Evolutionary conservation across 208 protist species (phyloP).

Genomic region (Balamuthia mandrillaris): DNA sequence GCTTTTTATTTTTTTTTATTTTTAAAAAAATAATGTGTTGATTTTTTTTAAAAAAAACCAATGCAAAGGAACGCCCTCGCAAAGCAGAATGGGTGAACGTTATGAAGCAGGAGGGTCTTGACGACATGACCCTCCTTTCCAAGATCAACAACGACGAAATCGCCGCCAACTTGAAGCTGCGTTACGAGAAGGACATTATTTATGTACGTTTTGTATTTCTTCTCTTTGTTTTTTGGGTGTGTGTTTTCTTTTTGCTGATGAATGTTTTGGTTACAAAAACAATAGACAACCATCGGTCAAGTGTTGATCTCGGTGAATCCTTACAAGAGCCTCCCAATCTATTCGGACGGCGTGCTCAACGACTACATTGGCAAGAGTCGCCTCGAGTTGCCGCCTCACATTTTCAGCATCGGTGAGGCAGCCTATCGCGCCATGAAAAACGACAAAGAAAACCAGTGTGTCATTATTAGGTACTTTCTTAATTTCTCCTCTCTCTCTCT

Average conservation of each 20-base stretch:
- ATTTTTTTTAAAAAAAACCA: neutral
- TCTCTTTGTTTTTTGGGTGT: neutral
- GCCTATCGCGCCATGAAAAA: slow-evolving; percentile 86
- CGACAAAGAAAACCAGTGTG: slow-evolving; percentile 80
- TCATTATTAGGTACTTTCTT: slow-evolving; percentile 81
- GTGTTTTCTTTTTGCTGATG: neutral
- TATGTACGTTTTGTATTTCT: slow-evolving; percentile 50
- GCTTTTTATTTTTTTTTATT: too few species aligned
- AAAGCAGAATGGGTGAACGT: slow-evolving; percentile 47
- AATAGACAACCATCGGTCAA: slow-evolving; percentile 83
- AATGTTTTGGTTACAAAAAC: neutral
- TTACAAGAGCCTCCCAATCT: slow-evolving; percentile 78
- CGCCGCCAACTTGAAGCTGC: slow-evolving; percentile 30
- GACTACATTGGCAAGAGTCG: slow-evolving; percentile 65
- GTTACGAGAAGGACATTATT: slow-evolving; percentile 62
- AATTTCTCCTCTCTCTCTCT: neutral
- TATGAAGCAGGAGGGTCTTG: slow-evolving; percentile 49
- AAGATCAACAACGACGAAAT: slow-evolving; percentile 46
- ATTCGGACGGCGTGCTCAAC: slow-evolving; percentile 75
- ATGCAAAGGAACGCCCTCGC: neutral
- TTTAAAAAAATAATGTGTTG: too few species aligned
- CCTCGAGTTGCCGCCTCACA: slow-evolving; percentile 76
- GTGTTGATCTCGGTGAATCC: slow-evolving; percentile 93
- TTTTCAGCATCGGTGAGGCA: slow-evolving; percentile 89
- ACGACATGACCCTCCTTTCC: slow-evolving; percentile 47